Base-by-base conservation (phyloP, 331 rosid genomes). In the Cydonia oblonga region DNA sequence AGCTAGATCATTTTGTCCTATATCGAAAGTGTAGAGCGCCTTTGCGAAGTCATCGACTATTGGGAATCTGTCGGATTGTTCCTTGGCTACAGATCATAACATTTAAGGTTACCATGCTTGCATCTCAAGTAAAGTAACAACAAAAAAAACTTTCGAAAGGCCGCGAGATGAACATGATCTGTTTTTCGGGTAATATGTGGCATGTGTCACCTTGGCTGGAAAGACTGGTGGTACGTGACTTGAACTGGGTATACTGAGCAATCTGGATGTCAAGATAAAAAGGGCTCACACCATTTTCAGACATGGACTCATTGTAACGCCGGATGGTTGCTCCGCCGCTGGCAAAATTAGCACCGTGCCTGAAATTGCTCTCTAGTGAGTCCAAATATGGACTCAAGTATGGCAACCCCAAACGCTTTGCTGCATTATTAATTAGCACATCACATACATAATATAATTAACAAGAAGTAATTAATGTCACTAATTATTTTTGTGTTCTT, bases 1-100 rank as follows among this genome's bases (percentile, higher is more conserved):
- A 14, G 86, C 83, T 22, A 93, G 30, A 75, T 90, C 97, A 82
- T 93, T 93, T 68, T 93, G 98, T 19, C 97, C 98, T 54, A 90
- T 87, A 66, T 93, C 98, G 9, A 93, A 58, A 9, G 84, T 85
- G 77, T 86, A 90, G 52, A 93, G 84, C 60, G 97, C 90, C 77
- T 83, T 87, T 5, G 86, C 71, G 74, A 87, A 89, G 6, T 93
- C 97, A 80, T 90, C 85, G 3, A 86, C 86, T 49, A 72, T 75
- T 0, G 98, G 97, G 57, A 86, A 75, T 75, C 19, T 52, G 9
- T 62, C 60, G 8, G 89, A 72, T 18, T 32, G 25, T 19, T 60
- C 56, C 16, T 63, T 28, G 69, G 53, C 92, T 92, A 63, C 69
- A 75, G 14, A 73, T 71, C 75, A 60, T 16, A 57, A 35, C 40